phyloP scores from a whole-genome alignment of 2,329 filamentous ascomycete species.

The Chalaropsis thielavioides region DNA sequence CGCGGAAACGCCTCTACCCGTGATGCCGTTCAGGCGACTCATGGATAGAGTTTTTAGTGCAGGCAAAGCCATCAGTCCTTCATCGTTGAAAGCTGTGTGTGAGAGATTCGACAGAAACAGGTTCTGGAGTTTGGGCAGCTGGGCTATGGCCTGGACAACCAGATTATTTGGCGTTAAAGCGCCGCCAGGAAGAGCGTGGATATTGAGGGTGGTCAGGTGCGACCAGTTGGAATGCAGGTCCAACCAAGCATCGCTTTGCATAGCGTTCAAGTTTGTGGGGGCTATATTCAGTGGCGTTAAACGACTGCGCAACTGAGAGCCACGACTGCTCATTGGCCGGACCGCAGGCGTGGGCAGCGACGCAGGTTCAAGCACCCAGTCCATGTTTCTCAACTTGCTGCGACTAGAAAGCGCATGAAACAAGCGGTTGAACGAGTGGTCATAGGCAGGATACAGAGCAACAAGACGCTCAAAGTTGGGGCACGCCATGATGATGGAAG shows the following conservation, averaged over 20 bases:
- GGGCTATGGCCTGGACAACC: slow-evolving; percentile 35
- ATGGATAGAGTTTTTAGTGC: slow-evolving; percentile 41
- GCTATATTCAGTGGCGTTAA: slow-evolving; percentile 16
- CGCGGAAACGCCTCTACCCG: slow-evolving; percentile 39
- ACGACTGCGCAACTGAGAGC: slow-evolving; percentile 13
- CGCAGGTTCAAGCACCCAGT: slow-evolving; percentile 39
- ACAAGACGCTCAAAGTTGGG: slow-evolving; percentile 47
- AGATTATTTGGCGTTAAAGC: slow-evolving; percentile 39
- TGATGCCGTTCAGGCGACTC: slow-evolving; percentile 41
- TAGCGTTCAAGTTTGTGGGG: slow-evolving; percentile 23
- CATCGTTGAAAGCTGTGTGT: slow-evolving; percentile 41
- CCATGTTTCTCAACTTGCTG: slow-evolving; percentile 39
- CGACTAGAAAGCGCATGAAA: slow-evolving; percentile 47
- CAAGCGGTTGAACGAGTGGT: slow-evolving; percentile 41
- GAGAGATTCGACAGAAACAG: slow-evolving; percentile 46
- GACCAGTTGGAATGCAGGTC: slow-evolving; percentile 41
- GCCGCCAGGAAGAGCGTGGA: slow-evolving; percentile 44
- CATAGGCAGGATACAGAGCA: slow-evolving; percentile 40
- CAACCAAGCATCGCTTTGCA: slow-evolving; percentile 33
- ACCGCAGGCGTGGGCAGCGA: slow-evolving; percentile 19
- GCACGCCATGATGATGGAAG: slow-evolving; percentile 48
- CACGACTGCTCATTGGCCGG: slow-evolving; percentile 26
- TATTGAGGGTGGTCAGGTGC: slow-evolving; percentile 39
- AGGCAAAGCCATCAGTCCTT: slow-evolving; percentile 40
- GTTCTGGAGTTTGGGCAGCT: slow-evolving; percentile 40